Evolutionary conservation across 345 rosid species (phyloP).

Genomic region (thale cress (Arabidopsis thaliana)): TAIR10.1 NC_003071.7:7229001-7229500

Average conservation of each 20-base stretch:
- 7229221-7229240: background rate
- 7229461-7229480: background rate
- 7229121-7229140: background rate
- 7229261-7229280: background rate
- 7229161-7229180: background rate
- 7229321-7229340: no score
- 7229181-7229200: no score
- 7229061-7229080: no score
- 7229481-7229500: conserved; percentile 1
- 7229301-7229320: background rate
- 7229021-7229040: no score
- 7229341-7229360: background rate
- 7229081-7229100: no score
- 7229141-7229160: background rate
- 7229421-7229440: background rate
- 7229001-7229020: no score
- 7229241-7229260: no score
- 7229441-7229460: background rate
- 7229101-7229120: no score
- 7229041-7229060: no score
- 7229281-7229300: background rate
- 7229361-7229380: background rate
- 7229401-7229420: background rate
- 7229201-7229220: background rate
- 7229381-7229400: background rate